Evolutionary conservation across 345 rosid genomes (phyloP).

Genomic region (Turritis glabra): DNA sequence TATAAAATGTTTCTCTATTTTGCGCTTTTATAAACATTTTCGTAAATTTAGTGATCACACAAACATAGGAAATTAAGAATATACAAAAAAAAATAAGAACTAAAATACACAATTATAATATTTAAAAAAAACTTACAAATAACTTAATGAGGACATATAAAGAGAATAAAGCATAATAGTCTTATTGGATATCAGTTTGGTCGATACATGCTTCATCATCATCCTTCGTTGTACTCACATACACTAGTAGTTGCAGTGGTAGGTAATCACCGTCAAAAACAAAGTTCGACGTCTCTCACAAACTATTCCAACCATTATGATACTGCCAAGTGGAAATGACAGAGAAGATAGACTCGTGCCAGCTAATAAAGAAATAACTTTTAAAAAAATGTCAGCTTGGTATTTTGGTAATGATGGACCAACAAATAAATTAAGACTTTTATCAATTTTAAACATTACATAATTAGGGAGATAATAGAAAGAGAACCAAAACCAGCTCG

Average conservation of each 20-base stretch:
- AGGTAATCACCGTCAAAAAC: constrained; percentile 8
- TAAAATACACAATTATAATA: not conserved
- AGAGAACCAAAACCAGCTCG: constrained; percentile 25
- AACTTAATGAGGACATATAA: not conserved
- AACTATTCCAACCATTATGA: not conserved
- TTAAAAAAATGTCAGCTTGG: constrained; percentile 13
- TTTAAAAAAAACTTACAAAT: too few relatives aligned
- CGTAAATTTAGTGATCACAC: not conserved
- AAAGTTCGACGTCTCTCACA: not conserved
- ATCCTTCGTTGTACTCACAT: not conserved
- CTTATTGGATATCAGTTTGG: constrained; percentile 1
- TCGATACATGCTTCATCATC: constrained; percentile 8
- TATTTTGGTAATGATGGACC: constrained; percentile 19
- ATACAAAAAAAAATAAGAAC: not conserved
- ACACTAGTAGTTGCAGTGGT: not conserved
- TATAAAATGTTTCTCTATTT: too few relatives aligned
- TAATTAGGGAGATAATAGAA: constrained; percentile 8
- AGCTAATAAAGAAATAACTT: constrained; percentile 11
- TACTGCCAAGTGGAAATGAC: constrained; percentile 25
- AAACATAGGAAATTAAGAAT: not conserved
- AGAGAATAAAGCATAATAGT: not conserved
- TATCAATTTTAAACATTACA: not conserved
- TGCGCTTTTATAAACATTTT: not conserved
- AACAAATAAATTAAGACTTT: constrained; percentile 8
- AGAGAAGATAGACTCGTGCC: constrained; percentile 14